Base-by-base conservation (phyloP, 1,139 yeast genomes). In the Blastobotrys indianensis region DNA sequence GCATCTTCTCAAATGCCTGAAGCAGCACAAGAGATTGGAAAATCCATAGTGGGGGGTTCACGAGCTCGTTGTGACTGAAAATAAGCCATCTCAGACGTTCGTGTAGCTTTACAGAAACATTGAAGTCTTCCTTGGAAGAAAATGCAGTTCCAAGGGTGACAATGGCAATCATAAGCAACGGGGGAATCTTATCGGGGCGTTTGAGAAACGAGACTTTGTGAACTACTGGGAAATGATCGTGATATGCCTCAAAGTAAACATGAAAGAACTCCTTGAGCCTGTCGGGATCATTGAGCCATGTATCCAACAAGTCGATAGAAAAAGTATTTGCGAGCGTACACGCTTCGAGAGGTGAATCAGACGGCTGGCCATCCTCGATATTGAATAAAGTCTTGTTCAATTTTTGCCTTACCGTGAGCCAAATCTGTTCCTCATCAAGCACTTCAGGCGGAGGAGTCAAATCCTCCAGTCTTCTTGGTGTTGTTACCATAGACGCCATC, bases 1-100 rank as follows among this genome's bases (percentile, higher is more conserved):
- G 48, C 48, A 77, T 75, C 57, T 81, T 79, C 55, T 82, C 88
- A 51, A 75, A 77, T 59, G 76, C 75, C 57, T 82, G 87, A 25
- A 82, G 61, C 42, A 82, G 58, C 44, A 79, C 66, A 38, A 82
- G 64, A 46, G 80, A 68, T 57, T 82, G 88, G 39, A 82, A 68
- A 2, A 81, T 70, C 81, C 85, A 82, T 13, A 61, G 50, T n/a
- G 62, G 62, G 2, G 65, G 63, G 10, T 60, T 53, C 10, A 56
- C 53, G 32, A 60, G 51, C 23, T 60, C 54, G 33, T 51, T 51
- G 38, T 51, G 51, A 37, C 57, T 51, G 41, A 58, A 50, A 11
- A 58, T 53, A 11, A 54, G 48, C 54, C 57, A 53, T 31, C 57
- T 47, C 32, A 60, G 51, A 28, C 63, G 44, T 32, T 59, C 59